These are phyloP conservation scores for Diplotaxis tenuifolia DNA, from an alignment of 345 rosid genomes.

Conservation along the genomic window DNA sequence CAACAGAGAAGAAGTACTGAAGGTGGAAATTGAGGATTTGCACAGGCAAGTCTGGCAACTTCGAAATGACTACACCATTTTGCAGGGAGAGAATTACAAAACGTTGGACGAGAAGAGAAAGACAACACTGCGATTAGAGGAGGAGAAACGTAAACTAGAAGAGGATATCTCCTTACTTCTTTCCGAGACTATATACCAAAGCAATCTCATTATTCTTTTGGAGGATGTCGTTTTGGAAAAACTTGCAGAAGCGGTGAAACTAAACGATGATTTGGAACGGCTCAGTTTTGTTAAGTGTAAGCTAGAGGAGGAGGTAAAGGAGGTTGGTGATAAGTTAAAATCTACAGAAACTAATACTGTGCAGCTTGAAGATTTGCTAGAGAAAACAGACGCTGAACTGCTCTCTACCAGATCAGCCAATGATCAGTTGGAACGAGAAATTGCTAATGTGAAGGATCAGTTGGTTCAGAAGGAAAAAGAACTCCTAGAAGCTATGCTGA, in stretches of 20 bases:
- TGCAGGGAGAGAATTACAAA: conserved; percentile 54
- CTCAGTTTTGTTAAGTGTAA: conserved; percentile 48
- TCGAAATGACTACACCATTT: conserved; percentile 42
- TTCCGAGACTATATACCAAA: conserved; percentile 53
- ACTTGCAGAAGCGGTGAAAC: conserved; percentile 45
- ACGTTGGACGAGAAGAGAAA: conserved; percentile 49
- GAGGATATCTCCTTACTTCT: conserved; percentile 53
- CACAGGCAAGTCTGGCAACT: conserved; percentile 46
- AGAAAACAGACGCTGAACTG: conserved; percentile 43
- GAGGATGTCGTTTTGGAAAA: conserved; percentile 49
- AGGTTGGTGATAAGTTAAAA: conserved; percentile 43
- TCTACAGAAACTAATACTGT: conserved; percentile 40
- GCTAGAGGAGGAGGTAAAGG: conserved; percentile 52
- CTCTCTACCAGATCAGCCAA: conserved; percentile 43
- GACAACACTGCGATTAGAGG: conserved; percentile 43
- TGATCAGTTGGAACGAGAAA: conserved; percentile 46
- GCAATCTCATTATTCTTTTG: conserved; percentile 53
- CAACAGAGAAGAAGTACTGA: conserved; percentile 56
- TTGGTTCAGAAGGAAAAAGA: conserved; percentile 47
- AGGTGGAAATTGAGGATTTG: conserved; percentile 49
- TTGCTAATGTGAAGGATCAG: conserved; percentile 44
- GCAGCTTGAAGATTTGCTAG: conserved; percentile 41
- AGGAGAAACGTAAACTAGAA: conserved; percentile 54
- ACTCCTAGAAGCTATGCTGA: conserved; percentile 45
- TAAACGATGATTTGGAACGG: conserved; percentile 41